Evolutionary conservation across 345 rosid genomes (phyloP).

Genomic region (Isatis tinctoria): DNA sequence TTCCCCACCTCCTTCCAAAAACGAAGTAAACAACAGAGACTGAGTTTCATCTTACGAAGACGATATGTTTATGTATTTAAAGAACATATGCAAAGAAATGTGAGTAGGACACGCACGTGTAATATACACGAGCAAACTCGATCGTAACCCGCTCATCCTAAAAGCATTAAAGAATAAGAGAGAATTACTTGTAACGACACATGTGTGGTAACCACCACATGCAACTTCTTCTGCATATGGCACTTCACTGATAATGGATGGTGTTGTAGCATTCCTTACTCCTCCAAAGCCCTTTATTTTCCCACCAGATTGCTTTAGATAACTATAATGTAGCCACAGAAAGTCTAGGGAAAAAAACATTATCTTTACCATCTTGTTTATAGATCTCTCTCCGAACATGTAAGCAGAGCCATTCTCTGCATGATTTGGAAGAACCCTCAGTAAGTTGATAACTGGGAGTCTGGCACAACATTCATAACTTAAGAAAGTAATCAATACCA

Average conservation of each 20-base stretch:
- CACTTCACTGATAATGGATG: constrained; percentile 49
- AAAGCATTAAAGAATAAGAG: neutral
- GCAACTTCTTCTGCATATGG: constrained; percentile 74
- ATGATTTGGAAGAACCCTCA: constrained; percentile 26
- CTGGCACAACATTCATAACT: neutral
- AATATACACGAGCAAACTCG: neutral
- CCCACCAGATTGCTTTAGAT: constrained; percentile 9
- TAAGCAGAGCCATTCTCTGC: constrained; percentile 78
- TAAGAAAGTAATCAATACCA: constrained; percentile 45
- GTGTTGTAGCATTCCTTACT: constrained; percentile 48
- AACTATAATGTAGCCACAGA: neutral
- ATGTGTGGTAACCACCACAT: constrained; percentile 94
- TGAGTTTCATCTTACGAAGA: constrained; percentile 8
- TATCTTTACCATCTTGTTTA: constrained; percentile 42
- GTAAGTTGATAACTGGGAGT: neutral
- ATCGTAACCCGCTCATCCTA: neutral
- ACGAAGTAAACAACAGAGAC: constrained; percentile 1
- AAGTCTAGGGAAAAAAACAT: neutral
- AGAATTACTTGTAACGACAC: constrained; percentile 70
- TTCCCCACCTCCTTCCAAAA: constrained; percentile 63
- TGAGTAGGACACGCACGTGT: neutral
- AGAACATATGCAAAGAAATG: neutral
- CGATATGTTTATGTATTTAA: neutral
- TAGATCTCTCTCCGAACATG: constrained; percentile 73
- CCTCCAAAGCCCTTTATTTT: constrained; percentile 50